Percentiles rank a stretch among this genome's conserved stretches.
Evolutionary conservation across 1,284 basidiomycete species (phyloP).

Genomic region (Schizophyllum commune): DNA sequence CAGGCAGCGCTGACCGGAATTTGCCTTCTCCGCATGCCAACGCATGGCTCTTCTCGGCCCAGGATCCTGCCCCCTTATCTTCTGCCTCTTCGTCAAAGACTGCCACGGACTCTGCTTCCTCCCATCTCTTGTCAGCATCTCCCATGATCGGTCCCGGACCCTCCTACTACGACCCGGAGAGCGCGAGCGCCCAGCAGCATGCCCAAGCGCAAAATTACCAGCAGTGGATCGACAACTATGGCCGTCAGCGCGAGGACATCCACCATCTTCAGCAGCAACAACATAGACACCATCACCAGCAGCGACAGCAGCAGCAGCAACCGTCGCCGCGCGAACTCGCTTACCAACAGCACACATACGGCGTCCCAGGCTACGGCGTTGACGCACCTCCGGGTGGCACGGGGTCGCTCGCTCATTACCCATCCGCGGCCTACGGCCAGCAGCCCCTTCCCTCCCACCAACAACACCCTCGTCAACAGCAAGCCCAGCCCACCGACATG

Average conservation of each 20-base stretch:
- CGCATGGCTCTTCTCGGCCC: not conserved
- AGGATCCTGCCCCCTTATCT: not conserved
- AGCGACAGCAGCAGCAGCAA: conserved; percentile 8
- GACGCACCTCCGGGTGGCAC: conserved; percentile 7
- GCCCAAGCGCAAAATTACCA: not conserved
- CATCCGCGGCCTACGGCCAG: not conserved
- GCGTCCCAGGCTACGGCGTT: not conserved
- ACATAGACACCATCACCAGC: conserved; percentile 1
- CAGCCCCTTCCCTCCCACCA: not conserved
- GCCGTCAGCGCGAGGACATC: conserved; percentile 3
- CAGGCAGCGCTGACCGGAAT: not conserved
- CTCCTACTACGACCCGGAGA: conserved; percentile 10
- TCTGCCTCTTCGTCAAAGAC: not conserved
- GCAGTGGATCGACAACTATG: not conserved
- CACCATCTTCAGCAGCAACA: not conserved
- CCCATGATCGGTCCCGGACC: conserved; percentile 8
- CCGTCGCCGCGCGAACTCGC: conserved; percentile 5
- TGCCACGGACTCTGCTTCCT: not conserved
- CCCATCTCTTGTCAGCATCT: not conserved
- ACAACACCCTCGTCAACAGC: not conserved
- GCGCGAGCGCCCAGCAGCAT: conserved; percentile 1
- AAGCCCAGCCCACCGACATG: not conserved
- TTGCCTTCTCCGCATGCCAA: not conserved
- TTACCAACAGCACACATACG: not conserved
- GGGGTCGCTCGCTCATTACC: conserved; percentile 9